phyloP scores from a whole-genome alignment of 345 rosid genomes.

The Mercurialis annua region DNA sequence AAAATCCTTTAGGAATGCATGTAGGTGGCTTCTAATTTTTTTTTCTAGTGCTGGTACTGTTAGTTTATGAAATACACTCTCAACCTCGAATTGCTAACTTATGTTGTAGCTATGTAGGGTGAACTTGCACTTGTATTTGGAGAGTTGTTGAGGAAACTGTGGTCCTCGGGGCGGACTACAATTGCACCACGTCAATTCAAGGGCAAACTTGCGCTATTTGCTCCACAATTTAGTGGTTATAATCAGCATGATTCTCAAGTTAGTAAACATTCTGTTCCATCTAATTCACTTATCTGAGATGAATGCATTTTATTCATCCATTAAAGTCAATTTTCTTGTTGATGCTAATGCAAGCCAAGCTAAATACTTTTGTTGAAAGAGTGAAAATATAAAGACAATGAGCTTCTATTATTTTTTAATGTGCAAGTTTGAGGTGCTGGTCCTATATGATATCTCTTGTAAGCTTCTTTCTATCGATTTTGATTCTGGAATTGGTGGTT shows the following conservation, averaged over 20 bases:
- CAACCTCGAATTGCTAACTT: slow-evolving; percentile 26
- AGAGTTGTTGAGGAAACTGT: slow-evolving; percentile 71
- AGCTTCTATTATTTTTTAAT: neutral
- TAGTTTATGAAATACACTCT: neutral
- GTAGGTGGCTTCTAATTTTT: slow-evolving; percentile 45
- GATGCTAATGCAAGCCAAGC: neutral
- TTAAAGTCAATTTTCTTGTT: neutral
- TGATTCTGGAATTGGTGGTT: neutral
- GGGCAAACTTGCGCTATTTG: slow-evolving; percentile 78
- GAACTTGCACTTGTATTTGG: slow-evolving; percentile 91
- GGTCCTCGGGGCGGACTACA: slow-evolving; percentile 66
- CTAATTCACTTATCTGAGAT: neutral
- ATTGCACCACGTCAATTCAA: slow-evolving; percentile 77
- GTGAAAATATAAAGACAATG: neutral
- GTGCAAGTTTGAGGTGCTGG: neutral
- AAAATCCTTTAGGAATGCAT: slow-evolving; percentile 87
- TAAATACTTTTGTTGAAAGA: neutral
- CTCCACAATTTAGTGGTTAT: slow-evolving; percentile 96
- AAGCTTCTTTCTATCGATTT: neutral
- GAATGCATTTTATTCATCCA: neutral
- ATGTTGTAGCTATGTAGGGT: slow-evolving; percentile 57
- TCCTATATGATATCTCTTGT: neutral
- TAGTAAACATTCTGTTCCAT: slow-evolving; percentile 21
- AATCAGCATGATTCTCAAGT: slow-evolving; percentile 99
- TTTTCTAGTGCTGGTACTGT: slow-evolving; percentile 5